Percentiles rank a stretch among this genome's conserved stretches.
Evolutionary conservation across 495 filamentous ascomycete genomes (phyloP).

Genomic region (Penicillium manginii): DNA sequence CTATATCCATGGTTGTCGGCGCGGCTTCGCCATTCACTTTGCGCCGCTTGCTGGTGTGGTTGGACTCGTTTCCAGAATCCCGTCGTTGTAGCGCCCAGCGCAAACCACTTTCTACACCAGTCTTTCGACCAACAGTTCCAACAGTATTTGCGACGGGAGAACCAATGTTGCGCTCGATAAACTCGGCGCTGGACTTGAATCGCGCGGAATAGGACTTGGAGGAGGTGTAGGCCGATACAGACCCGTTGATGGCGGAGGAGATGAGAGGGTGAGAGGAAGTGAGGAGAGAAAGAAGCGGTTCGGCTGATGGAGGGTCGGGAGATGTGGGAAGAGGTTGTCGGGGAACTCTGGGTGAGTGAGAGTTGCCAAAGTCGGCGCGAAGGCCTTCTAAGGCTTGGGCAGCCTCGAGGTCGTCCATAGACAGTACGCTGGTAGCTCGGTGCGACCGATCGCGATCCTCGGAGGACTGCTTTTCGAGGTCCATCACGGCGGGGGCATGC

Average conservation of each 20-base stretch:
- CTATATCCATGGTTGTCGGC: constrained; percentile 42
- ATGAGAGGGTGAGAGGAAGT: constrained; percentile 80
- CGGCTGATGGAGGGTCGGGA: constrained; percentile 46
- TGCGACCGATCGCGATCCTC: constrained; percentile 51
- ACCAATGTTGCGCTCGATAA: constrained; percentile 80
- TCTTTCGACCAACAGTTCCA: constrained; percentile 75
- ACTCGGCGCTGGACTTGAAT: constrained; percentile 81
- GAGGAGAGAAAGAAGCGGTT: constrained; percentile 79
- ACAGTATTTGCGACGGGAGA: constrained; percentile 82
- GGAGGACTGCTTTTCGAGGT: constrained; percentile 37
- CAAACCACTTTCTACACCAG: constrained; percentile 80
- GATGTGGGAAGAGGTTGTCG: constrained; percentile 29
- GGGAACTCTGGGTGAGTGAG: constrained; percentile 28
- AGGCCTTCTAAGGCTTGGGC: constrained; percentile 86
- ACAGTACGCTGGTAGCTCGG: constrained; percentile 56
- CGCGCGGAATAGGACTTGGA: constrained; percentile 87
- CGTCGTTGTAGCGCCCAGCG: constrained; percentile 70
- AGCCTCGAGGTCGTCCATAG: constrained; percentile 85
- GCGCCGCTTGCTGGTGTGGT: constrained; percentile 63
- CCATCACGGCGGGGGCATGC: constrained; percentile 46
- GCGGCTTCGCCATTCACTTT: constrained; percentile 53
- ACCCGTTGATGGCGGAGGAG: constrained; percentile 78
- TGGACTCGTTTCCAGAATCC: constrained; percentile 43
- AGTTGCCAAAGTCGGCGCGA: constrained; percentile 57
- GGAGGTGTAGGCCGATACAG: constrained; percentile 76